Conservation (phyloP, 306 rosid genomes). For the Rubus parviflorus region DNA sequence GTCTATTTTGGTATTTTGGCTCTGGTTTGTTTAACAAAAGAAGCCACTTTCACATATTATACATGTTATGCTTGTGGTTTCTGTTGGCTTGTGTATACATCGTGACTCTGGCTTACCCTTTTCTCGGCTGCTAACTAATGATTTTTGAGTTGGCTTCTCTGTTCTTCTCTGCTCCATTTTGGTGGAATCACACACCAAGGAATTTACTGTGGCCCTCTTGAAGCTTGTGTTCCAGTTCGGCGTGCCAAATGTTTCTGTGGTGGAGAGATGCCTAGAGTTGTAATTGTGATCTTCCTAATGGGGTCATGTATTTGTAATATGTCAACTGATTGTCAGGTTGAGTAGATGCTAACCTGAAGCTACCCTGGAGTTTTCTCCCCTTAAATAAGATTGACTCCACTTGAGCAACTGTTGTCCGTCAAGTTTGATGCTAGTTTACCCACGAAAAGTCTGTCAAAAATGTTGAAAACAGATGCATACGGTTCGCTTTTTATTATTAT, state of each 20-base stretch:
- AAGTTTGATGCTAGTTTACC: neutral
- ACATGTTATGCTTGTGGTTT: slow-evolving; percentile 3
- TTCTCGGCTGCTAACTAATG: neutral
- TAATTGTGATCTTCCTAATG: neutral
- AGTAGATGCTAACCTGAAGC: neutral
- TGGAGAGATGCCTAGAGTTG: neutral
- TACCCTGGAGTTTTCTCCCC: neutral
- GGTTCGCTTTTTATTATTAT: too few species aligned
- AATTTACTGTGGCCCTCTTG: neutral
- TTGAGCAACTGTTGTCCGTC: neutral
- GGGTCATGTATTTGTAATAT: neutral
- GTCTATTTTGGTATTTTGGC: too few species aligned
- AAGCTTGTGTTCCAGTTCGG: slow-evolving; percentile 8
- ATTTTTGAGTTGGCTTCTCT: neutral
- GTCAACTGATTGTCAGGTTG: neutral
- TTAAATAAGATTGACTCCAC: neutral
- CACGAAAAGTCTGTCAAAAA: neutral
- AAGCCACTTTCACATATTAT: neutral
- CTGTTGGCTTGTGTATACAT: slow-evolving; percentile 2
- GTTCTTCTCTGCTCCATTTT: neutral
- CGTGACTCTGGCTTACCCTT: neutral
- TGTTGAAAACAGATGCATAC: neutral
- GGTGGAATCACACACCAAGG: neutral
- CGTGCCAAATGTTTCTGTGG: neutral
- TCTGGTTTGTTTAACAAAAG: neutral